These are phyloP conservation scores for Cucumis melo DNA, from an alignment of 306 rosid species.

Conservation along the genomic window DNA sequence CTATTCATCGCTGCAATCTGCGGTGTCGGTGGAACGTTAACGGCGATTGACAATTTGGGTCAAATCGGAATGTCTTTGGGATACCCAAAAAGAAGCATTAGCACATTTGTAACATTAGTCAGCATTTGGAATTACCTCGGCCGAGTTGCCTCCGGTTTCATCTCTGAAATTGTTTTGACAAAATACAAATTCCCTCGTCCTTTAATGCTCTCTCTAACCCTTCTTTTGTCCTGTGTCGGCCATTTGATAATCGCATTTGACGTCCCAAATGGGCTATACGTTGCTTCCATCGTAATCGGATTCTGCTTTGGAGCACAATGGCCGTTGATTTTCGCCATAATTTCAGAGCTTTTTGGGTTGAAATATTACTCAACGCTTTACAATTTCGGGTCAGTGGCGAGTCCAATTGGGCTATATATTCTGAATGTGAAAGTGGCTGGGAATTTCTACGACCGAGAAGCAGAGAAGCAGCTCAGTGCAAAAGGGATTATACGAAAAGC, in stretches of 20 bases:
- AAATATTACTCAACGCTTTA: constrained; percentile 16
- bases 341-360: constrained; percentile 19
- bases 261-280: constrained; percentile 13
- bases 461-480: constrained; percentile 10
- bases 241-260: constrained; percentile 24
- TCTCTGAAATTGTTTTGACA: constrained; percentile 11
- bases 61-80: constrained; percentile 7
- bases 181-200: constrained; percentile 23
- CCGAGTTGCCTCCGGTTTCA: constrained; percentile 6
- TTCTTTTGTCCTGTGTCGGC: constrained; percentile 17
- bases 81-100: constrained; percentile 5
- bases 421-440: constrained; percentile 20
- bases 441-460: constrained; percentile 16
- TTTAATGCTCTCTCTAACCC: constrained; percentile 17
- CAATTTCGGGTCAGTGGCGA: constrained; percentile 14
- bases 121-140: constrained; percentile 21
- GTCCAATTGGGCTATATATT: constrained; percentile 20
- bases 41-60: constrained; percentile 18
- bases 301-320: constrained; percentile 19
- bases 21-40: constrained; percentile 19
- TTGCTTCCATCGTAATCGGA: constrained; percentile 13
- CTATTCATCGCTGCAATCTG: constrained; percentile 8
- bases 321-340: constrained; percentile 14
- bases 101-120: constrained; percentile 14
- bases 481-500: neutral